phyloP scores from a whole-genome alignment of 495 filamentous ascomycete species.

The Neurospora sp. region DNA sequence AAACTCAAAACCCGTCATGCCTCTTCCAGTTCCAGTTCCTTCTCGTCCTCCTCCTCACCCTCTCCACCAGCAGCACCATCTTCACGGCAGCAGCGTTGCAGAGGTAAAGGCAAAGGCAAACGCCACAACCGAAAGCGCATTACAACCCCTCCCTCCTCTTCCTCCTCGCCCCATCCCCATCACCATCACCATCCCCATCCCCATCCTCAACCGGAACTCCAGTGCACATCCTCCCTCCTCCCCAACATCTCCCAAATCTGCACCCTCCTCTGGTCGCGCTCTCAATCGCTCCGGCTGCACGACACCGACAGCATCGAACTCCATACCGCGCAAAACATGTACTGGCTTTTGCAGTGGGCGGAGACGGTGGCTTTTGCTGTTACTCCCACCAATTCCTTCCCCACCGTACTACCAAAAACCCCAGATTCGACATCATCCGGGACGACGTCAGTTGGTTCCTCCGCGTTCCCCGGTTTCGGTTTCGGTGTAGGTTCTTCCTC shows the following conservation, averaged over 20 bases:
- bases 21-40: not conserved
- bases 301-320: conserved; percentile 12
- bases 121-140: not conserved
- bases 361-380: conserved; percentile 13
- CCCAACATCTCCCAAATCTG: conserved; percentile 20
- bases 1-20: not conserved
- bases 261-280: conserved; percentile 16
- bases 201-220: not conserved
- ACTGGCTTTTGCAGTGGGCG: conserved; percentile 14
- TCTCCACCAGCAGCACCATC: not conserved
- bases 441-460: not conserved
- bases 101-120: not conserved
- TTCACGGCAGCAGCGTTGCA: too few species aligned
- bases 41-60: not conserved
- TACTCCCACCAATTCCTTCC: not conserved
- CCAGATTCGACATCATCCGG: not conserved
- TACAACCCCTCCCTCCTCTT: not conserved
- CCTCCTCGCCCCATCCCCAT: not conserved
- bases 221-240: conserved; percentile 8
- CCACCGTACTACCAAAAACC: not conserved
- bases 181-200: not conserved
- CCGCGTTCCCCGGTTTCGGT: not conserved
- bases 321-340: conserved; percentile 14
- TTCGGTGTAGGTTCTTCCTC: not conserved
- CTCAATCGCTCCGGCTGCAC: conserved; percentile 10